Conservation (phyloP, 345 rosid species). For the Melaleuca alternifolia region DNA sequence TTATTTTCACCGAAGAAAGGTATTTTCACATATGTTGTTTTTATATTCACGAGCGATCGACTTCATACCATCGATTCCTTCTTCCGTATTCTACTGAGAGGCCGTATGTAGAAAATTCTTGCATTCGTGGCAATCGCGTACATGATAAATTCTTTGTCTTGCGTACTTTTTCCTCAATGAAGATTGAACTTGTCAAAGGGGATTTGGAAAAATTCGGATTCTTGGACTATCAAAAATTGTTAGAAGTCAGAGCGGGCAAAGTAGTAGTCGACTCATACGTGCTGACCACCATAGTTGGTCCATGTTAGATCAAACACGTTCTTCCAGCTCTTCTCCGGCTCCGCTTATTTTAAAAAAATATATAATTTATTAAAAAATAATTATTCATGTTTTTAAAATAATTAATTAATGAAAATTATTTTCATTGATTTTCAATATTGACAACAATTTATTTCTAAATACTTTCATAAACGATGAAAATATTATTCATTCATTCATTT, state of each 20-base stretch:
- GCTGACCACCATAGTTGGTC: neutral
- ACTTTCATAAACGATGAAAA: too few relatives aligned
- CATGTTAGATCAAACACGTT: neutral
- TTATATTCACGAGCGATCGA: too few relatives aligned
- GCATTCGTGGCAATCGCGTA: rapidly evolving
- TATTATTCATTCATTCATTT: too few relatives aligned
- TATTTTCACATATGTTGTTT: neutral
- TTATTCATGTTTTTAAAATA: too few relatives aligned
- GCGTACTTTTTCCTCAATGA: too few relatives aligned
- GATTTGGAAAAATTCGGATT: neutral
- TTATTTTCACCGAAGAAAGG: too few relatives aligned
- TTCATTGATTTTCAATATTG: too few relatives aligned
- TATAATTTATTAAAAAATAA: too few relatives aligned
- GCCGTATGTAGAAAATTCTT: neutral
- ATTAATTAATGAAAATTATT: too few relatives aligned
- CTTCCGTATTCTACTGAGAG: neutral
- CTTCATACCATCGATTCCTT: neutral
- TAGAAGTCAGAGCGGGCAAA: neutral
- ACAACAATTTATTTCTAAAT: too few relatives aligned
- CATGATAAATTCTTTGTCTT: neutral
- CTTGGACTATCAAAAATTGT: neutral
- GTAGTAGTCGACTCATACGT: neutral
- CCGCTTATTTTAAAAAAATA: too few relatives aligned
- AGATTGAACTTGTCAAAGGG: neutral
- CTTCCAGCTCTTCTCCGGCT: neutral